Evolutionary conservation across 345 rosid genomes (phyloP), one percentile per base, ranked within the genome.

Genomic region (Salix brachista): DNA sequence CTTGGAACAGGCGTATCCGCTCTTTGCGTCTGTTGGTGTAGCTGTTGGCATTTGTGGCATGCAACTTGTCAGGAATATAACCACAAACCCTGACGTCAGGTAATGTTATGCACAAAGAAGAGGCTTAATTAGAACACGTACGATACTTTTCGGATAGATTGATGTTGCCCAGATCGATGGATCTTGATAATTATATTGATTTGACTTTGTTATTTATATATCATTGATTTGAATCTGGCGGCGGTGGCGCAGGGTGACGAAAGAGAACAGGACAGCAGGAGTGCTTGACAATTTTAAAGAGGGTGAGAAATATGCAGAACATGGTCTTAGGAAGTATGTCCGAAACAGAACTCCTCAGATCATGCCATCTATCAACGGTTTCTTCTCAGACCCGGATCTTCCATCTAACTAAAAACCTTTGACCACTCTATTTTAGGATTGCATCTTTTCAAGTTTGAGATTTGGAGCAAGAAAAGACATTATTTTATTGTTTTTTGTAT

Each of bases 81-180:
- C 74, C 85, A 76, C 37, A 58, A 90, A 90, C 66, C 93, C 90
- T 21, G 91, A 88, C 74, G 91, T 90, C 67, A 90, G 93, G 93
- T 88, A 46, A 7, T 23, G 64, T 5, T 58, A 25, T 46, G 50
- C 50, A 46, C 44, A 41, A 41, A 12, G 44, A 41, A 41, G 44
- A 41, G 44, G 44, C 44, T 41, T 32, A 4, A 32, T 32, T 12
- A 34, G 14, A 41, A 41, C 44, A 41, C 14, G 44, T 11, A 10
- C 13, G 14, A 41, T 2, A 41, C 44, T 41, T 10, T 41, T 41
- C 34, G 44, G 44, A 41, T 41, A 41, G 44, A 41, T 32, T 32
- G 4, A 10, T 10, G 64, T 4, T 58, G 64, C 14, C 17, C 50
- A 46, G 12, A 23, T 58, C 37, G 37, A 34, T 58, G 64, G 64